A percentile compares a stretch with the other conserved stretches of the same genome.
Conservation (phyloP, 176 grass and related monocot species). For the Bothriochloa decipiens region DNA sequence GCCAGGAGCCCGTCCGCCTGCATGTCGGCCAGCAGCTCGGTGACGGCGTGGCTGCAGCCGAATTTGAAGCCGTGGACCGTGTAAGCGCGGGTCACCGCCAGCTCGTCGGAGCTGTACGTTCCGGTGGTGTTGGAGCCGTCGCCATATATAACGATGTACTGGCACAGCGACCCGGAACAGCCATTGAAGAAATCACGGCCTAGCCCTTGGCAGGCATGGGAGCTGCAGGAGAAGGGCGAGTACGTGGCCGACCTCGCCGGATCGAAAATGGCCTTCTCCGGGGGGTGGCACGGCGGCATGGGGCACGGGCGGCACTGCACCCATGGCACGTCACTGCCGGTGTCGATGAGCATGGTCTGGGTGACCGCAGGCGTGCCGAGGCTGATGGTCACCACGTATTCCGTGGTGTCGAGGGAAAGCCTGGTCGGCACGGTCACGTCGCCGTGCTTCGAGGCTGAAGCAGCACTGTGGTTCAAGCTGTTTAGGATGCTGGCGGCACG, state of each 20-base stretch:
- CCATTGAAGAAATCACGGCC: not conserved
- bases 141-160: not conserved
- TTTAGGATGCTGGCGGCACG: conserved; percentile 38
- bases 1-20: not conserved
- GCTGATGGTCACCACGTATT: conserved; percentile 59
- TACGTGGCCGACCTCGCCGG: not conserved
- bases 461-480: not conserved
- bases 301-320: conserved; percentile 74
- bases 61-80: not conserved
- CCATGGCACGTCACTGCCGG: conserved; percentile 75
- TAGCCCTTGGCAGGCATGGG: not conserved
- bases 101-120: not conserved
- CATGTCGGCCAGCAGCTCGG: not conserved
- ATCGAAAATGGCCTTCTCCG: conserved; percentile 1
- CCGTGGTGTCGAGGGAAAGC: conserved; percentile 30
- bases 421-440: conserved; percentile 32
- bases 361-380: conserved; percentile 48
- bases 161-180: not conserved
- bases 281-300: conserved; percentile 31
- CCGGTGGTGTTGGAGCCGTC: not conserved
- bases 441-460: too few species aligned
- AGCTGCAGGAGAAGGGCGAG: not conserved
- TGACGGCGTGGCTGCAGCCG: not conserved
- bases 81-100: not conserved
- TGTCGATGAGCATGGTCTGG: conserved; percentile 61